phyloP scores from a whole-genome alignment of 1,284 basidiomycete species.

The Microbotryum violaceum region DNA sequence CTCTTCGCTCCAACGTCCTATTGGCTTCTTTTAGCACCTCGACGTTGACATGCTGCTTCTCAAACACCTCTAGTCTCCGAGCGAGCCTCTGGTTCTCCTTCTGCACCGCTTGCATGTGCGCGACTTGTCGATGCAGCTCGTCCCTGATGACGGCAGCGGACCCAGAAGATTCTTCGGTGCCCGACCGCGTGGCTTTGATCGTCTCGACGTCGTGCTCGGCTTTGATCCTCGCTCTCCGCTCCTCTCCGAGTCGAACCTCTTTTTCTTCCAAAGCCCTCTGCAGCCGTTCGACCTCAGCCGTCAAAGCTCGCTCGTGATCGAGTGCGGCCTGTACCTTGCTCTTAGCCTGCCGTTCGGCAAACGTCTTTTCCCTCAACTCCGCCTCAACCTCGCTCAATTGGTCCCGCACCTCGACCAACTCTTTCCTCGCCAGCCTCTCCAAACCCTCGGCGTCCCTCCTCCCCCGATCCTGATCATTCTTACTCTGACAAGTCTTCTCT shows the following conservation, averaged over 20 bases:
- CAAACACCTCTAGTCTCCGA: conserved; percentile 51
- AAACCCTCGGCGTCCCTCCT: conserved; percentile 10
- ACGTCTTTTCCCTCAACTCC: conserved; percentile 18
- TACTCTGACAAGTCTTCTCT: conserved; percentile 12
- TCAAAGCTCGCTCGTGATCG: conserved; percentile 7
- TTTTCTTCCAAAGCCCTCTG: conserved; percentile 6
- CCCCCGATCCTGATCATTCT: conserved; percentile 11
- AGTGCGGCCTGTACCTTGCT: conserved; percentile 17
- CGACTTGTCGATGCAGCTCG: conserved; percentile 32
- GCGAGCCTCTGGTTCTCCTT: conserved; percentile 54
- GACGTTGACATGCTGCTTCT: conserved; percentile 53
- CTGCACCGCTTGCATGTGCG: conserved; percentile 56
- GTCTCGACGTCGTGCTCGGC: conserved; percentile 19
- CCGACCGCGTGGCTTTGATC: conserved; percentile 7
- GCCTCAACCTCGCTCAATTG: conserved; percentile 22
- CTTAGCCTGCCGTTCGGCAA: conserved; percentile 19
- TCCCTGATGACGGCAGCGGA: conserved; percentile 12
- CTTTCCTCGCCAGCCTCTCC: conserved; percentile 14
- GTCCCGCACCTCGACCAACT: conserved; percentile 19
- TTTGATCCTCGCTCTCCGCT: conserved; percentile 17
- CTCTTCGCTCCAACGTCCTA: conserved; percentile 54
- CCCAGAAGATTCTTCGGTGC: conserved; percentile 1
- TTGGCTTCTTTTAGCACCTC: conserved; percentile 70
- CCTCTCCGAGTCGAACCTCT: not conserved
- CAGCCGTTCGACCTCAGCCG: conserved; percentile 17